Percentiles rank a stretch among this genome's conserved stretches.
These are phyloP conservation scores for Kodamaea jinghongensis DNA, from an alignment of 805 yeast genomes.

Conservation along the genomic window DNA sequence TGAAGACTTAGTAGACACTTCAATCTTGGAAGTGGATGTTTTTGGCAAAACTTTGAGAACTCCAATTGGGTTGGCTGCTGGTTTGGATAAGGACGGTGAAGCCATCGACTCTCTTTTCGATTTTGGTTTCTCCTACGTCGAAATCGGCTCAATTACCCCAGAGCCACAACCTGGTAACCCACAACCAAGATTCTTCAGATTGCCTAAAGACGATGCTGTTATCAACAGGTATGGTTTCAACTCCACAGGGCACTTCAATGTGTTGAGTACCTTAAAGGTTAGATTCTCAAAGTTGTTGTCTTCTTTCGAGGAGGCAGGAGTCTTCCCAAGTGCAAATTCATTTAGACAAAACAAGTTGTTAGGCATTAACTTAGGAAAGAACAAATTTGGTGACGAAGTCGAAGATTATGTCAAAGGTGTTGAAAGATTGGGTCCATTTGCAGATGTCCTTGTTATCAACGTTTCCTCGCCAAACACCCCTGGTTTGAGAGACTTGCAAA, in stretches of 20 bases:
- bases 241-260: constrained; percentile 80
- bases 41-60: constrained; percentile 66
- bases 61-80: constrained; percentile 94
- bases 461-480: constrained; percentile 97
- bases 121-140: constrained; percentile 85
- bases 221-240: constrained; percentile 95
- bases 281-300: constrained; percentile 51
- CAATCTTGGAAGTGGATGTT: constrained; percentile 52
- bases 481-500: constrained; percentile 84
- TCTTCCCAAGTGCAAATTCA: constrained; percentile 40
- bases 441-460: constrained; percentile 87
- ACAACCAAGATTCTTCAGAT: constrained; percentile 84
- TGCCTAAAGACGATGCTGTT: constrained; percentile 83
- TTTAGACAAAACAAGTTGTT: constrained; percentile 63
- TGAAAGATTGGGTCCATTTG: constrained; percentile 71
- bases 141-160: constrained; percentile 92
- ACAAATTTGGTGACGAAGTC: constrained; percentile 87
- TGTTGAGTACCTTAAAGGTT: constrained; percentile 60
- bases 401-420: constrained; percentile 86
- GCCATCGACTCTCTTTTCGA: constrained; percentile 79
- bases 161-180: constrained; percentile 94
- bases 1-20: constrained; percentile 45
- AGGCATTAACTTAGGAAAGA: constrained; percentile 88
- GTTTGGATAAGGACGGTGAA: constrained; percentile 91
- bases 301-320: constrained; percentile 16